Percentiles rank a stretch among this genome's conserved stretches.
These are phyloP conservation scores for Perkinsus olseni DNA, from an alignment of 169 alveolate species.

Conservation along the genomic window DNA sequence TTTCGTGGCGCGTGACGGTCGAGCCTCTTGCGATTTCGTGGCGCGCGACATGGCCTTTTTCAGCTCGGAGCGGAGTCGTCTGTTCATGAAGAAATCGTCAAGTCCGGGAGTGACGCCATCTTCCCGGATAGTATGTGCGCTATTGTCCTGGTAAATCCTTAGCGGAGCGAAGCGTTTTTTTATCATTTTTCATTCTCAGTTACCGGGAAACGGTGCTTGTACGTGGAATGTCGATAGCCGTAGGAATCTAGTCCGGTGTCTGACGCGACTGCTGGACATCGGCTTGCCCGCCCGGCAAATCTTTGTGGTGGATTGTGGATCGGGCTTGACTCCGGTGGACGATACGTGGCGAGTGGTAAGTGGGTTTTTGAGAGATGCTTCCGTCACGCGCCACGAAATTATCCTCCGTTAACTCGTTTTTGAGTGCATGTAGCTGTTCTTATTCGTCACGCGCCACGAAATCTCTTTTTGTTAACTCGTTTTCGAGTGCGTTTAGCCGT, in stretches of 20 bases:
- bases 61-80: neutral
- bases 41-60: neutral
- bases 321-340: neutral
- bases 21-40: neutral
- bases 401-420: no score
- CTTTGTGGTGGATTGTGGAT: neutral
- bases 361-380: neutral
- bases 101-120: neutral
- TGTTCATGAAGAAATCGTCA: neutral
- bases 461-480: no score
- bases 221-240: neutral
- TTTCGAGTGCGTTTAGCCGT: no score
- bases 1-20: neutral
- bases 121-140: neutral
- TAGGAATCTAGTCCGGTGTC: neutral
- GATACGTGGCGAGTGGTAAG: neutral
- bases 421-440: no score
- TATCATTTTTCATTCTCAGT: neutral
- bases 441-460: no score
- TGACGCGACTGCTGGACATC: neutral
- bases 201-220: neutral
- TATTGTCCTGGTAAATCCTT: neutral
- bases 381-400: neutral
- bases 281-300: neutral
- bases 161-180: neutral